phyloP scores from a whole-genome alignment of 257 asterid species.

The Linderniella brevidens region DNA sequence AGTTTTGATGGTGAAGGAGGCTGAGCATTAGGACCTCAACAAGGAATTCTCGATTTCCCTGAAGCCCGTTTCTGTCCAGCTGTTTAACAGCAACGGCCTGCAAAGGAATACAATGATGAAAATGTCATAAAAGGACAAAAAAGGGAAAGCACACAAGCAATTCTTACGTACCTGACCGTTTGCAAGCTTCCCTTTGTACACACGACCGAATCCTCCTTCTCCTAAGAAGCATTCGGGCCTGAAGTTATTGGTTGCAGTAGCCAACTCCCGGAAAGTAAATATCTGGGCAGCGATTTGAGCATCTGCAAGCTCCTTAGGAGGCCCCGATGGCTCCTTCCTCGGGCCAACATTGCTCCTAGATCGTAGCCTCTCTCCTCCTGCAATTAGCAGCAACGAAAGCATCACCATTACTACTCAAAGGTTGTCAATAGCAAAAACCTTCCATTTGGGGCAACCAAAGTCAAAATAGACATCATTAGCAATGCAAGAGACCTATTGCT shows the following conservation, averaged over 20 bases:
- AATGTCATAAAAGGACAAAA: background rate
- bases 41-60: slow-evolving; percentile 41
- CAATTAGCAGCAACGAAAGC: no score
- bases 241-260: slow-evolving; percentile 76
- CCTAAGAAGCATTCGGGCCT: slow-evolving; percentile 78
- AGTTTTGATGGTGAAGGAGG: no score
- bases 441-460: no score
- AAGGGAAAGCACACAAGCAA: background rate
- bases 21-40: no score
- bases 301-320: slow-evolving; percentile 52
- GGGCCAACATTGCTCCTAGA: slow-evolving; percentile 39
- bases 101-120: slow-evolving; percentile 8
- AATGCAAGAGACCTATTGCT: no score
- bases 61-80: slow-evolving; percentile 31
- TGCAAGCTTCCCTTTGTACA: slow-evolving; percentile 60
- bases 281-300: slow-evolving; percentile 86
- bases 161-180: slow-evolving; percentile 49
- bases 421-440: no score
- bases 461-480: no score
- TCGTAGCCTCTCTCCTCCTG: slow-evolving; percentile 75
- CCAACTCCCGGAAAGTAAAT: slow-evolving; percentile 88
- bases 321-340: slow-evolving; percentile 39
- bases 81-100: slow-evolving; percentile 31
- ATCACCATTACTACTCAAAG: no score
- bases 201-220: slow-evolving; percentile 95